Percentiles rank a stretch among this genome's conserved stretches.
Evolutionary conservation across 768 basidiomycete genomes (phyloP).

Genomic region (Suillus variegatus): DNA sequence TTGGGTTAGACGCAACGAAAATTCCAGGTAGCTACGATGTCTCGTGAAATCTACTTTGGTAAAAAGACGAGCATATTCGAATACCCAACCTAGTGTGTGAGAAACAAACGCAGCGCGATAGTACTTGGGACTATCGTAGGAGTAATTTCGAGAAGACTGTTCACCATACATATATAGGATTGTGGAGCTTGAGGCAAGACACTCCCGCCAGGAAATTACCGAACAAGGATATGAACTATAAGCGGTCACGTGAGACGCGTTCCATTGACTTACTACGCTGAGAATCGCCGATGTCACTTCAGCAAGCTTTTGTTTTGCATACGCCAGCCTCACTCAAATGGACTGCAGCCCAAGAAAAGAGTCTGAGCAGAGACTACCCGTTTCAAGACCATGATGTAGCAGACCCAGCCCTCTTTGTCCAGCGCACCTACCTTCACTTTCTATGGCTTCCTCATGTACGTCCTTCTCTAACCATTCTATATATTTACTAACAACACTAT

Average conservation of each 20-base stretch:
- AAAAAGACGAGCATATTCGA: too few species aligned
- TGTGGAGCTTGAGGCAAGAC: too few species aligned
- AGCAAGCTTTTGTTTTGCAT: conserved; percentile 18
- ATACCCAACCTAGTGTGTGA: too few species aligned
- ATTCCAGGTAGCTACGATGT: too few species aligned
- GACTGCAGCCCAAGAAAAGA: conserved; percentile 61
- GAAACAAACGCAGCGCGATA: too few species aligned
- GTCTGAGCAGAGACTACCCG: conserved; percentile 57
- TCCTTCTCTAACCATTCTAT: conserved; percentile 10
- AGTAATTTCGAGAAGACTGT: too few species aligned
- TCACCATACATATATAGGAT: too few species aligned
- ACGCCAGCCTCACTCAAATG: conserved; percentile 41
- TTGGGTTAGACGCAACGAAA: too few species aligned
- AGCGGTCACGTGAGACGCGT: not conserved
- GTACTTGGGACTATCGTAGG: too few species aligned
- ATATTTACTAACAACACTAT: conserved; percentile 9
- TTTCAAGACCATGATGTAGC: conserved; percentile 46
- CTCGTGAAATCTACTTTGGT: too few species aligned
- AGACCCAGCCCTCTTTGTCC: conserved; percentile 56
- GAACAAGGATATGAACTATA: too few species aligned
- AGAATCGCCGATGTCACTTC: conserved; percentile 12
- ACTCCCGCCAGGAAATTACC: too few species aligned
- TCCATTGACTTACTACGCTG: not conserved
- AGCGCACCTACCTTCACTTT: conserved; percentile 71
- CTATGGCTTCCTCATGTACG: conserved; percentile 77